Conservation (phyloP, 306 rosid genomes). For the Astragalus membranaceus region DNA sequence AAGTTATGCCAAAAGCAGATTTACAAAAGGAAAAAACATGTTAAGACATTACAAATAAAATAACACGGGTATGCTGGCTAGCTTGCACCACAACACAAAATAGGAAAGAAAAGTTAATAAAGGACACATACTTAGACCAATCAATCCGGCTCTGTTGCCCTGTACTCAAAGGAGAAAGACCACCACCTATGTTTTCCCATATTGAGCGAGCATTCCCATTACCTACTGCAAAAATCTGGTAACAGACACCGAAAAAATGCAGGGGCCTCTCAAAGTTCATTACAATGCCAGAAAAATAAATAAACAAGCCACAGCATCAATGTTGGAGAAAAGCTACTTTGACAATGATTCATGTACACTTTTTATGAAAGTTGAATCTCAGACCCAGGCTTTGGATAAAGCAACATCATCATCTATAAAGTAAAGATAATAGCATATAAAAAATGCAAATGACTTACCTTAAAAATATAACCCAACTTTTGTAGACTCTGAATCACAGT, state of each 20-base stretch:
- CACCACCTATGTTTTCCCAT: conserved; percentile 72
- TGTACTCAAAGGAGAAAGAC: conserved; percentile 45
- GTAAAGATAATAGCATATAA: conserved; percentile 10
- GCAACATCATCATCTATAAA: not conserved
- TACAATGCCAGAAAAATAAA: conserved; percentile 5
- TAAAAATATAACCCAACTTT: conserved; percentile 74
- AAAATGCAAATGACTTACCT: conserved; percentile 47
- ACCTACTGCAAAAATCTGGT: conserved; percentile 74
- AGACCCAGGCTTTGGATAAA: not conserved
- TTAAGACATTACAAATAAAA: not conserved
- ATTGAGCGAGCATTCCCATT: conserved; percentile 55
- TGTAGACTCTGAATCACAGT: conserved; percentile 66
- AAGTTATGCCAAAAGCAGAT: not conserved
- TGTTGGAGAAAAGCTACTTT: not conserved
- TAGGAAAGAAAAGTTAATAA: not conserved
- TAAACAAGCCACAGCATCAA: conserved; percentile 10
- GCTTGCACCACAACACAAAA: conserved; percentile 9
- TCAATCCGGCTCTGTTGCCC: conserved; percentile 50
- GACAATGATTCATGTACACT: conserved; percentile 2
- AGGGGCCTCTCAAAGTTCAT: conserved; percentile 26
- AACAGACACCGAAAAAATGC: conserved; percentile 20
- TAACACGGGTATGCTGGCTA: not conserved
- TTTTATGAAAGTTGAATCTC: not conserved
- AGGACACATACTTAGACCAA: conserved; percentile 79
- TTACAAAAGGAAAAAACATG: not conserved